phyloP scores from a whole-genome alignment of 2,329 filamentous ascomycete genomes.

The Drechslerella stenobrocha region DNA sequence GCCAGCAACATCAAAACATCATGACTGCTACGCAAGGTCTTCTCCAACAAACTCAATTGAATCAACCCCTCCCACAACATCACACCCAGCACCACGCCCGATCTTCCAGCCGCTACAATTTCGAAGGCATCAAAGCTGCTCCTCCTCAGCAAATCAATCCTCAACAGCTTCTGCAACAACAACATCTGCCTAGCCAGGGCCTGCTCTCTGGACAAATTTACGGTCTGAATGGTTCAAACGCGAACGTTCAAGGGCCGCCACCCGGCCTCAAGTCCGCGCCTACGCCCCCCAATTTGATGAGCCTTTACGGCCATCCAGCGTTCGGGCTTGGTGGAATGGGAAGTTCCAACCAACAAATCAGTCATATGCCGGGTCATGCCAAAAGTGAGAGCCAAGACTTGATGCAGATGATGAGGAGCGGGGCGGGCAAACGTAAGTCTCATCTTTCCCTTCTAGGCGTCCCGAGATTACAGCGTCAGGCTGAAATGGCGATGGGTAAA shows the following conservation, averaged over 20 bases:
- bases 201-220: conserved; percentile 52
- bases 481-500: conserved; percentile 65
- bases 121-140: conserved; percentile 43
- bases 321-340: conserved; percentile 64
- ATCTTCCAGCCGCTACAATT: conserved; percentile 64
- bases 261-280: conserved; percentile 93
- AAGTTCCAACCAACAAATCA: conserved; percentile 42
- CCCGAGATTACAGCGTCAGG: conserved; percentile 49
- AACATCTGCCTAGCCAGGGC: conserved; percentile 54
- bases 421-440: conserved; percentile 53
- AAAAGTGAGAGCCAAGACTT: conserved; percentile 48
- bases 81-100: conserved; percentile 57
- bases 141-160: conserved; percentile 52
- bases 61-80: conserved; percentile 56
- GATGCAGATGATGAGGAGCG: conserved; percentile 51
- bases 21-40: conserved; percentile 52
- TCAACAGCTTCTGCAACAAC: conserved; percentile 60
- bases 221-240: conserved; percentile 50
- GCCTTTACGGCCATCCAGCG: conserved; percentile 68
- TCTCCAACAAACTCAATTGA: conserved; percentile 52
- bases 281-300: conserved; percentile 92
- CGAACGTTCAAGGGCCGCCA: conserved; percentile 76
- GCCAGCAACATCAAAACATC: conserved; percentile 51
- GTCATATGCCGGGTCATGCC: conserved; percentile 46
- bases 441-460: conserved; percentile 68